Conservation (phyloP, 768 basidiomycete genomes). For the Amanita rubescens region DNA sequence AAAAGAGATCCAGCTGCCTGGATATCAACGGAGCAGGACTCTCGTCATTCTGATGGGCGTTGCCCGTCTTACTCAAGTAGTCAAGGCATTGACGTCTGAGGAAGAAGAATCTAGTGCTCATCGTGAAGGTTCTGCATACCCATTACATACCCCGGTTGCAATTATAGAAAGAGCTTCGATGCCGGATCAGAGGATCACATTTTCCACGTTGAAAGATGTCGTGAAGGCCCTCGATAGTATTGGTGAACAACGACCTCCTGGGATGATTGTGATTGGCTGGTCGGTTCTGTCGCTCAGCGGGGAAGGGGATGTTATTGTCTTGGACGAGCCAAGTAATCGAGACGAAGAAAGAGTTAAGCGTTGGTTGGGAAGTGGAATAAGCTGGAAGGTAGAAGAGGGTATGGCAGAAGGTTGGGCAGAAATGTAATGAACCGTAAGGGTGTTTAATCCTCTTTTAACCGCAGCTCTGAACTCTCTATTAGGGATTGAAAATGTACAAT, state of each 20-base stretch:
- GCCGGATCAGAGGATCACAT: constrained; percentile 83
- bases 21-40: constrained; percentile 77
- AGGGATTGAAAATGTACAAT: no score
- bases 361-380: constrained; percentile 51
- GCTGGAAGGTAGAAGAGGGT: constrained; percentile 63
- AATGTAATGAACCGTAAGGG: constrained; percentile 5
- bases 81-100: constrained; percentile 45
- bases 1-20: constrained; percentile 75
- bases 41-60: constrained; percentile 93
- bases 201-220: constrained; percentile 69
- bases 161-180: constrained; percentile 93
- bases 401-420: constrained; percentile 36
- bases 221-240: constrained; percentile 60
- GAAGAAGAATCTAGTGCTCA: constrained; percentile 11
- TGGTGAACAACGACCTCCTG: constrained; percentile 89
- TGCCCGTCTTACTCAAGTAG: constrained; percentile 69
- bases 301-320: constrained; percentile 58
- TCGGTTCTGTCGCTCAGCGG: constrained; percentile 72
- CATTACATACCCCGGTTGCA: constrained; percentile 73
- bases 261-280: constrained; percentile 97
- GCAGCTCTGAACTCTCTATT: no score
- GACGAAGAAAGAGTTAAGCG: constrained; percentile 41
- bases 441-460: no score
- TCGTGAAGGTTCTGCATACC: constrained; percentile 52
- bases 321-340: constrained; percentile 39